phyloP scores from a whole-genome alignment of 176 grass and related monocot species.

The Hyparrhenia diplandra region DNA sequence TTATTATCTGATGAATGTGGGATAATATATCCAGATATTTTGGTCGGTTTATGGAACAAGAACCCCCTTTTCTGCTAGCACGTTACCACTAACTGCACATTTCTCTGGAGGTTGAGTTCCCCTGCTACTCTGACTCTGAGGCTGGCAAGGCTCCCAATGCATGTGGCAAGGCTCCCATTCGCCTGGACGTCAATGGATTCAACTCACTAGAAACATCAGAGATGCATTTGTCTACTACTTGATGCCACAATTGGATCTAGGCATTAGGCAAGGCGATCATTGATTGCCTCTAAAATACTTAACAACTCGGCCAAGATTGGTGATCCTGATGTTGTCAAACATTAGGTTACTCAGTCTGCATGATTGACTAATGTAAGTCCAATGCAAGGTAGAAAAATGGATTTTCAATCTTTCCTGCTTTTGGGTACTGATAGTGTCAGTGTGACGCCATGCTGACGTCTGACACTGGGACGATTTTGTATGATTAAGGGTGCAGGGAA shows the following conservation, averaged over 20 bases:
- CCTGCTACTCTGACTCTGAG: neutral
- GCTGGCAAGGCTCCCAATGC: neutral
- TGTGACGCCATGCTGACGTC: neutral
- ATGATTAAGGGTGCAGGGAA: neutral
- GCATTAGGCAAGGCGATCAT: neutral
- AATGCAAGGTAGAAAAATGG: neutral
- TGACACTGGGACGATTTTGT: neutral
- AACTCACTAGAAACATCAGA: constrained; percentile 16
- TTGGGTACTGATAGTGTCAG: neutral
- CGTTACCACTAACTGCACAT: neutral
- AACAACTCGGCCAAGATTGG: neutral
- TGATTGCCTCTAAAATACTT: neutral
- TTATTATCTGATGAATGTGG: too few species aligned
- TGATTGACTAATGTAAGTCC: constrained; percentile 28
- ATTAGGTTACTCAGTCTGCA: constrained; percentile 19
- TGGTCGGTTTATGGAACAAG: neutral
- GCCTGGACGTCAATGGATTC: constrained; percentile 3
- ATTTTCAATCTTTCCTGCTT: neutral
- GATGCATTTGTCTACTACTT: neutral
- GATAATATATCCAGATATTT: too few species aligned
- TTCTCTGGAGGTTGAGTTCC: neutral
- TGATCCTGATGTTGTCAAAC: constrained; percentile 16
- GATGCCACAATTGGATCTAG: constrained; percentile 1
- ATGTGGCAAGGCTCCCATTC: constrained; percentile 34
- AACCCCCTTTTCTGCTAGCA: neutral